phyloP scores from a whole-genome alignment of 78 protist species.

The Dictyostelium firmibasis region DNA sequence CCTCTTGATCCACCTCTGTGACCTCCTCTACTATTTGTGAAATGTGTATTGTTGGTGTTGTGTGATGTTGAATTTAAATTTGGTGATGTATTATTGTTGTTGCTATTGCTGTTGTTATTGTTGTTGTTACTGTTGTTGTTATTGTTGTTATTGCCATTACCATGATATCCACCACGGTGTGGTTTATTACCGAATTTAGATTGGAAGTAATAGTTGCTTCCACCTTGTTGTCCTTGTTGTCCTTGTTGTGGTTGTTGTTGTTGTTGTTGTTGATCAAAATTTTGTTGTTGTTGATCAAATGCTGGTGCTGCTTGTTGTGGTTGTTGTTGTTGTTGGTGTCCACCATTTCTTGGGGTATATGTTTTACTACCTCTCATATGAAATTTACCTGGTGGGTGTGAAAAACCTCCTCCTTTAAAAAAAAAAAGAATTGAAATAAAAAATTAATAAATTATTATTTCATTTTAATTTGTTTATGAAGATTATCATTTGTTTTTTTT shows the following conservation, averaged over 20 bases:
- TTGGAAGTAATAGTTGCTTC: neutral
- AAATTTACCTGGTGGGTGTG: constrained; percentile 59
- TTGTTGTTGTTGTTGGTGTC: neutral
- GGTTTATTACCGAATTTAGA: neutral
- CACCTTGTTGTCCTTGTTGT: neutral
- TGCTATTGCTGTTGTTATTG: neutral
- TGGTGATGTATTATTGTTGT: neutral
- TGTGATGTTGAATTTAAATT: neutral
- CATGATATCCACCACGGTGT: neutral
- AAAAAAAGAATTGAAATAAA: neutral
- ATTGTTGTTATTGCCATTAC: neutral
- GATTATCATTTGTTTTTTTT: too few species aligned
- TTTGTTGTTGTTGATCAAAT: constrained; percentile 21
- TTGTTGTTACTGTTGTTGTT: neutral
- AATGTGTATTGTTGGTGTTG: neutral
- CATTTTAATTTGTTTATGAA: too few species aligned
- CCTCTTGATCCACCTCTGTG: constrained; percentile 1
- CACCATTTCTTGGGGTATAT: neutral
- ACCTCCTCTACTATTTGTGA: neutral
- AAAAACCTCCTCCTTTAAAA: neutral
- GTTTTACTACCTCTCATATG: constrained; percentile 62
- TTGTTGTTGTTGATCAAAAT: constrained; percentile 28
- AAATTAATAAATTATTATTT: neutral
- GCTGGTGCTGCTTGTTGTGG: neutral
- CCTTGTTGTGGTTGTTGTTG: neutral